These are phyloP conservation scores for Glaciozyma antarctica DNA, from an alignment of 768 basidiomycete species.

Conservation along the genomic window DNA sequence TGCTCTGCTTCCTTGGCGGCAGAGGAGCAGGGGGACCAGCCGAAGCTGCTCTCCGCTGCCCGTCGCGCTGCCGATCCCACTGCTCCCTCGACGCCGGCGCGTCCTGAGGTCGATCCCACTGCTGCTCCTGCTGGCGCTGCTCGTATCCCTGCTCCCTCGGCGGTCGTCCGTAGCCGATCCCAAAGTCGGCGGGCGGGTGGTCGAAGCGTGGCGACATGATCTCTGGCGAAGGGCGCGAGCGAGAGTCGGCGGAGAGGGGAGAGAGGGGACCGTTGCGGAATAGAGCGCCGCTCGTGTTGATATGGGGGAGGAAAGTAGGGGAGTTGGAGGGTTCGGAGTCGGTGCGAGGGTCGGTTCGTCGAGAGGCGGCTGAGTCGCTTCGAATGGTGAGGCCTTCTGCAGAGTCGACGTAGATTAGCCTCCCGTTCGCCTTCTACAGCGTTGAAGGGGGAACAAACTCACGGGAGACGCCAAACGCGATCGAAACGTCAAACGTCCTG, in stretches of 20 bases:
- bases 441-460: conserved; percentile 38
- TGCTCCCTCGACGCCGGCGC: too few relatives aligned
- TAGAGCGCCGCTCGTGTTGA: background rate
- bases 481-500: conserved; percentile 67
- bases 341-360: conserved; percentile 13
- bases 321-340: background rate
- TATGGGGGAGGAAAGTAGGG: conserved; percentile 4
- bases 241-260: background rate
- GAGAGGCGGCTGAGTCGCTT: conserved; percentile 6
- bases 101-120: too few relatives aligned
- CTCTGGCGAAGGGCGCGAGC: background rate
- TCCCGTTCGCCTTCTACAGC: background rate
- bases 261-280: background rate
- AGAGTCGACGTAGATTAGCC: background rate
- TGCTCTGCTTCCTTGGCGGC: conserved; percentile 21
- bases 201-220: too few relatives aligned
- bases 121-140: too few relatives aligned
- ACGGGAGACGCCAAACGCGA: conserved; percentile 68
- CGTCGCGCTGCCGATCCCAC: background rate
- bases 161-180: background rate
- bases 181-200: background rate
- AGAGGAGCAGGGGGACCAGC: background rate
- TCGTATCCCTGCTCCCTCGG: background rate
- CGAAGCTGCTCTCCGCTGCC: conserved; percentile 4
- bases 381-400: conserved; percentile 18